phyloP scores from a whole-genome alignment of 169 alveolate genomes.

The Besnoitia besnoiti region DNA sequence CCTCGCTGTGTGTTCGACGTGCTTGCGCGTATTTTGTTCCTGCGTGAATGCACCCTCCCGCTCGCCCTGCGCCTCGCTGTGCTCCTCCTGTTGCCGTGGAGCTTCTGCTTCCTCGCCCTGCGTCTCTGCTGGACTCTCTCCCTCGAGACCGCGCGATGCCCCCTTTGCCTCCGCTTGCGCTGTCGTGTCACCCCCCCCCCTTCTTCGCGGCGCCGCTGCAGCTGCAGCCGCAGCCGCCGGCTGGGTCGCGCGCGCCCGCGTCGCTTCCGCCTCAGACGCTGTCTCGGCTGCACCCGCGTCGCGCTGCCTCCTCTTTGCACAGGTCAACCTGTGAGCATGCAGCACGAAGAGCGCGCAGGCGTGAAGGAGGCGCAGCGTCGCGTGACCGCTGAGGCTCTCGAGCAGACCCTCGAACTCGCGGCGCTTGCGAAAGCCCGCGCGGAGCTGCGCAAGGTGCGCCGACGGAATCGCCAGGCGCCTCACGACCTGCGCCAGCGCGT shows the following conservation, averaged over 20 bases:
- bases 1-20: neutral
- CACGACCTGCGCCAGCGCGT: conserved; percentile 18
- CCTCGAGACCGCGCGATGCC: neutral
- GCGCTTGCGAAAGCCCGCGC: neutral
- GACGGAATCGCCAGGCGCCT: neutral
- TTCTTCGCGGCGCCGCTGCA: neutral
- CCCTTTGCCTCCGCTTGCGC: neutral
- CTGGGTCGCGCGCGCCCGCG: neutral
- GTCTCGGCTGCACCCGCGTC: neutral
- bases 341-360: conserved; percentile 7
- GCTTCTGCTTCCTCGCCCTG: neutral
- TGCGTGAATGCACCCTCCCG: neutral
- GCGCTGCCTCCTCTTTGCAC: neutral
- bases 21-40: no score
- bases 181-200: neutral
- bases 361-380: conserved; percentile 8
- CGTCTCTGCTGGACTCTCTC: neutral
- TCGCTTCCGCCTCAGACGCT: neutral
- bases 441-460: conserved; percentile 56
- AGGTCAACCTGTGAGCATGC: conserved; percentile 19
- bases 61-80: neutral
- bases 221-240: neutral
- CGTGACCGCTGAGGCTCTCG: neutral
- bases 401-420: neutral
- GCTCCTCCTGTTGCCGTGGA: neutral